phyloP scores from a whole-genome alignment of 495 filamentous ascomycete species.

The Annulohypoxylon moriforme region DNA sequence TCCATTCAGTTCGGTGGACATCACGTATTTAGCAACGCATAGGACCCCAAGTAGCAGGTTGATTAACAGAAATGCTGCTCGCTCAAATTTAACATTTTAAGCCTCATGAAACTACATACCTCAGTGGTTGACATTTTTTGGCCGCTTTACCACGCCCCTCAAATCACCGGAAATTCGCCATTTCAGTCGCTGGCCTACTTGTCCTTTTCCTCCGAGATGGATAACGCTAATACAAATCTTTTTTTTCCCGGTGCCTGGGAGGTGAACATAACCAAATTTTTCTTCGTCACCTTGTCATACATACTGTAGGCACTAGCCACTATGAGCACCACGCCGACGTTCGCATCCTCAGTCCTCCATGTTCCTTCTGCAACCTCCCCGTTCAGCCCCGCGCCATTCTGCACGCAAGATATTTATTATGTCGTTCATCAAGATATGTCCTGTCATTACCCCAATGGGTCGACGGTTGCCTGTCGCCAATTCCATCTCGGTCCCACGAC shows the following conservation, averaged over 20 bases:
- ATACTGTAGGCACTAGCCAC: neutral
- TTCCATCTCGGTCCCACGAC: conserved; percentile 21
- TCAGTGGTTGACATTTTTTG: neutral
- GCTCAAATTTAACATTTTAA: too few relatives aligned
- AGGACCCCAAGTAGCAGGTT: too few relatives aligned
- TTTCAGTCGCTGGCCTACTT: neutral
- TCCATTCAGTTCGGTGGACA: too few relatives aligned
- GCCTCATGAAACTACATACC: too few relatives aligned
- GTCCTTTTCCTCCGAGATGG: neutral
- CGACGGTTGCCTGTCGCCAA: neutral
- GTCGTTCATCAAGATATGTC: neutral
- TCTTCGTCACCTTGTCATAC: too few relatives aligned
- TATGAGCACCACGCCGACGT: neutral
- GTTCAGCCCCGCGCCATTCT: conserved; percentile 8
- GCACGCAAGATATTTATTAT: conserved; percentile 18
- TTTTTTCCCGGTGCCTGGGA: neutral
- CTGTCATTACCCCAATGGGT: neutral
- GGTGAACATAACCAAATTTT: too few relatives aligned
- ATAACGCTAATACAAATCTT: neutral
- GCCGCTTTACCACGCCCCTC: neutral
- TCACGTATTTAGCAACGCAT: too few relatives aligned
- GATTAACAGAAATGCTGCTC: too few relatives aligned
- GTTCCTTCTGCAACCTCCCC: neutral
- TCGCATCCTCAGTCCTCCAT: neutral
- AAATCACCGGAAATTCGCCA: neutral